phyloP scores from a whole-genome alignment of 192 early-diverging fungal genomes.

The Hyaloraphidium curvatum region DNA sequence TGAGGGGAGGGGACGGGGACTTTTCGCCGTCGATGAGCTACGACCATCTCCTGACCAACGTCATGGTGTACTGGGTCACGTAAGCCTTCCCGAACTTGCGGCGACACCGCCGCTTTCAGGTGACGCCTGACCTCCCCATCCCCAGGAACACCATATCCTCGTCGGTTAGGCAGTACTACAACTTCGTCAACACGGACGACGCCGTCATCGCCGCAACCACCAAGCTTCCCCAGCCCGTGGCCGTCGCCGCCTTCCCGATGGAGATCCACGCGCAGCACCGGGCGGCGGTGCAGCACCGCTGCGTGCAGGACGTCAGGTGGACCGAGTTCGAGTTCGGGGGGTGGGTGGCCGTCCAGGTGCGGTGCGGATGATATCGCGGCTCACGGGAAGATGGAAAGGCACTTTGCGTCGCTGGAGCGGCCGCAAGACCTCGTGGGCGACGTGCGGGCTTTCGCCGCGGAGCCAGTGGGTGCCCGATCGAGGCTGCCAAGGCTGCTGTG shows the following conservation, averaged over 20 bases:
- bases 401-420: not conserved
- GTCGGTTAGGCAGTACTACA: not conserved
- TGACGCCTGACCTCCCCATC: no score
- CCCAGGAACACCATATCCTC: no score
- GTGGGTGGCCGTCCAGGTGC: no score
- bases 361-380: no score
- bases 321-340: not conserved
- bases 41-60: not conserved
- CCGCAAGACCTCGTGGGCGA: not conserved
- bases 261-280: not conserved
- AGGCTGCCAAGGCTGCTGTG: no score
- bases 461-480: no score
- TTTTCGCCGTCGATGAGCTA: not conserved
- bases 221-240: not conserved
- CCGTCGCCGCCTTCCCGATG: not conserved
- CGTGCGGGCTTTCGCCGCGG: not conserved
- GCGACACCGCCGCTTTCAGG: no score
- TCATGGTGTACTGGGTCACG: no score
- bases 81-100: no score
- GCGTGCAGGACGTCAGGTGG: not conserved
- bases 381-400: not conserved
- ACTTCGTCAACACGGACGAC: not conserved
- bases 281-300: not conserved
- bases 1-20: not conserved
- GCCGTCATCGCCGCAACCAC: not conserved